Percentiles rank a stretch among this genome's conserved stretches.
phyloP scores from a whole-genome alignment of 192 early-diverging fungal species.

The Phycomyces blakesleeanus region DNA sequence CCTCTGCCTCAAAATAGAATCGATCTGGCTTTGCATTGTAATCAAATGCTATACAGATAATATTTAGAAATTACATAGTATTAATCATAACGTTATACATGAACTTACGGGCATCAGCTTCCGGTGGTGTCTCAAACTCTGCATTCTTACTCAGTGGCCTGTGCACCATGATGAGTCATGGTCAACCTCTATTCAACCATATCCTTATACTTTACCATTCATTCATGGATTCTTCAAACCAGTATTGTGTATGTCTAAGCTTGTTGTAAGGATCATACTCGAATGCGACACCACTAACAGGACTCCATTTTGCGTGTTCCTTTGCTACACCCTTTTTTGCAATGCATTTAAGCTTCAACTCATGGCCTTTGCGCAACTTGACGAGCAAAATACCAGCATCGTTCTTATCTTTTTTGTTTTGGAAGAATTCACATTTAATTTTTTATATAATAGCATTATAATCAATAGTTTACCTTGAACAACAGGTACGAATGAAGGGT shows the following conservation, averaged over 20 bases:
- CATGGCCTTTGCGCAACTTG: slow-evolving; percentile 90
- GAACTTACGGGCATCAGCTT: slow-evolving; percentile 47
- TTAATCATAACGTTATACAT: neutral
- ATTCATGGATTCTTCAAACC: slow-evolving; percentile 82
- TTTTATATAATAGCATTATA: no score
- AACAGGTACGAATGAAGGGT: slow-evolving; percentile 67
- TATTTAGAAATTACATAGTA: neutral
- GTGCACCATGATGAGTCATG: neutral
- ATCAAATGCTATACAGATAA: slow-evolving; percentile 54
- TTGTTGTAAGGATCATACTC: slow-evolving; percentile 98
- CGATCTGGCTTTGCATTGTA: slow-evolving; percentile 75
- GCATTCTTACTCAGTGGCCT: slow-evolving; percentile 65
- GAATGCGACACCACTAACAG: slow-evolving; percentile 83
- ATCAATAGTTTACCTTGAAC: slow-evolving; percentile 41
- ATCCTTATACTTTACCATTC: slow-evolving; percentile 76
- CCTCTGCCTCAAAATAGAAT: slow-evolving; percentile 77
- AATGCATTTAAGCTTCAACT: slow-evolving; percentile 83
- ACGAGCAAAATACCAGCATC: slow-evolving; percentile 79
- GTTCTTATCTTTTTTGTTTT: slow-evolving; percentile 37
- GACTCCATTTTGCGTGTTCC: slow-evolving; percentile 97
- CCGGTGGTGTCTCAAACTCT: slow-evolving; percentile 49
- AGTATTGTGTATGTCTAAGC: slow-evolving; percentile 85
- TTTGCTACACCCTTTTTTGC: slow-evolving; percentile 98
- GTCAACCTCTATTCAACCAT: slow-evolving; percentile 17
- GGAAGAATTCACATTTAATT: slow-evolving; percentile 18